Evolutionary conservation across 768 basidiomycete species (phyloP).

Genomic region (Candolleomyces eurysporus): DNA sequence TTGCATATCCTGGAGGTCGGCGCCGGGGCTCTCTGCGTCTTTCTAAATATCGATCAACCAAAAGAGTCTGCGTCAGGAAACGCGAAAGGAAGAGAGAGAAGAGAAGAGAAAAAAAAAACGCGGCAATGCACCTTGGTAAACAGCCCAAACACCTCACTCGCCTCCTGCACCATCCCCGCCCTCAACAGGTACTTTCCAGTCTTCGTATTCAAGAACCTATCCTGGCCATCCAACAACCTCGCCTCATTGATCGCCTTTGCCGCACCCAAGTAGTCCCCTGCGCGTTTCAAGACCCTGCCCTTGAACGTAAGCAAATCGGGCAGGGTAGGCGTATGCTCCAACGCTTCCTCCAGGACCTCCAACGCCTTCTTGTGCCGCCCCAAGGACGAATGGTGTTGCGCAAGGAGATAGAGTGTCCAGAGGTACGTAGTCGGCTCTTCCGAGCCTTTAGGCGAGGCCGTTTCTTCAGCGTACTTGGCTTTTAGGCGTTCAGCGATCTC

Average conservation of each 20-base stretch:
- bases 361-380: slow-evolving; percentile 53
- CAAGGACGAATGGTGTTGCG: slow-evolving; percentile 80
- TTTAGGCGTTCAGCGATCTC: slow-evolving; percentile 56
- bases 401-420: slow-evolving; percentile 95
- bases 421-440: slow-evolving; percentile 79
- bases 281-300: slow-evolving; percentile 82
- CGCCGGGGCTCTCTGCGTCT: slow-evolving; percentile 70
- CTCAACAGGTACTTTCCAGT: slow-evolving; percentile 86
- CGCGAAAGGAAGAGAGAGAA: not conserved
- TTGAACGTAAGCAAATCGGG: slow-evolving; percentile 85
- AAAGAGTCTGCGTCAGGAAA: not conserved
- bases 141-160: slow-evolving; percentile 68
- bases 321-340: slow-evolving; percentile 87
- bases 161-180: slow-evolving; percentile 78
- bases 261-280: slow-evolving; percentile 77
- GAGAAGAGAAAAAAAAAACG: not conserved
- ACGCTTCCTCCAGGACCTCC: slow-evolving; percentile 58
- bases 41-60: slow-evolving; percentile 51
- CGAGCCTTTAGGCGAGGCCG: slow-evolving; percentile 18
- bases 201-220: slow-evolving; percentile 93
- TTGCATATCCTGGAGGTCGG: slow-evolving; percentile 95
- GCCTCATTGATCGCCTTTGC: slow-evolving; percentile 79
- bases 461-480: slow-evolving; percentile 27
- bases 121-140: slow-evolving; percentile 78
- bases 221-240: slow-evolving; percentile 84